phyloP scores from a whole-genome alignment of 2,329 filamentous ascomycete species.

The Verticillium tricorpus region DNA sequence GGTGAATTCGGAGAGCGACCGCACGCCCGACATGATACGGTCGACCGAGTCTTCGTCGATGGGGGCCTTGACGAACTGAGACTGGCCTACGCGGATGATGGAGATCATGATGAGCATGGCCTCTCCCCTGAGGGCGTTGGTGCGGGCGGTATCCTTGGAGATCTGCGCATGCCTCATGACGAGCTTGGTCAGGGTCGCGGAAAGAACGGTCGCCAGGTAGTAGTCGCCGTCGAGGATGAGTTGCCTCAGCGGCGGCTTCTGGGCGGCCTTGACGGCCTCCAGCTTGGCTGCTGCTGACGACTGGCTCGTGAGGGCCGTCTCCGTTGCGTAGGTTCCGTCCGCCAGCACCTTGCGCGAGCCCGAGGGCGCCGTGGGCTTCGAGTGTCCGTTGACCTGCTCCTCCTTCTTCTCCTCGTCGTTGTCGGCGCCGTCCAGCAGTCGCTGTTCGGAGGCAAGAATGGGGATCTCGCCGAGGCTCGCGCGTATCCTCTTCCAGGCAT shows the following conservation, averaged over 20 bases:
- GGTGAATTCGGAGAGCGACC: conserved; percentile 84
- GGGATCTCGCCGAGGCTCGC: conserved; percentile 94
- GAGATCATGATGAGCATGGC: conserved; percentile 99
- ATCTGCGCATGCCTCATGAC: conserved; percentile 97
- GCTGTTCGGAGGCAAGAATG: conserved; percentile 90
- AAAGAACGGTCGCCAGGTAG: conserved; percentile 91
- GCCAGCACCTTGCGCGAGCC: conserved; percentile 89
- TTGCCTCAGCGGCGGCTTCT: conserved; percentile 91
- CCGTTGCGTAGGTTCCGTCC: conserved; percentile 95
- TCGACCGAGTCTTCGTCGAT: conserved; percentile 99
- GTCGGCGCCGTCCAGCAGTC: conserved; percentile 81
- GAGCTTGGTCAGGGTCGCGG: conserved; percentile 91
- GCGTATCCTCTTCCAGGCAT: conserved; percentile 94
- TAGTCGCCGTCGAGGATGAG: conserved; percentile 97
- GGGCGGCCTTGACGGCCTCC: conserved; percentile 93
- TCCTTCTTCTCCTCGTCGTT: conserved; percentile 56
- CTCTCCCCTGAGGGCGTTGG: conserved; percentile 90
- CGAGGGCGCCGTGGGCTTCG: conserved; percentile 69
- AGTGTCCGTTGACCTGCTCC: conserved; percentile 73
- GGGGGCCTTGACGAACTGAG: conserved; percentile 95
- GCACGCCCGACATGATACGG: conserved; percentile 95
- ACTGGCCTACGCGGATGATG: conserved; percentile 94
- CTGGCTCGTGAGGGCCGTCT: conserved; percentile 91
- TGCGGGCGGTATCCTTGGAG: conserved; percentile 77
- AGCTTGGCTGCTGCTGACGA: conserved; percentile 85